These are phyloP conservation scores for Starmera caribaea DNA, from an alignment of 805 yeast species.

Conservation along the genomic window DNA sequence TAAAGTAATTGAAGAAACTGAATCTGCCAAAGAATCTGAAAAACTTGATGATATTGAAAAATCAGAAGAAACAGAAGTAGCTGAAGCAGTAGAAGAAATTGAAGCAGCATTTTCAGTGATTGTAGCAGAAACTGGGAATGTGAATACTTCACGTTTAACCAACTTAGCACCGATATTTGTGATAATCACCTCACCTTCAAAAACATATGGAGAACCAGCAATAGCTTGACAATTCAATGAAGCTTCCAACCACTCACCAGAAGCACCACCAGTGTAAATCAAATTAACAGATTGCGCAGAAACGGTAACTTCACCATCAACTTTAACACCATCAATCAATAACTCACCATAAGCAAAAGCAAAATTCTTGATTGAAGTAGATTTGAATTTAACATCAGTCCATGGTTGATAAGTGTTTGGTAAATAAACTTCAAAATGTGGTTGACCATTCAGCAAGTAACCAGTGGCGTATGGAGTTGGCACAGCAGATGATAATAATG, in stretches of 20 bases:
- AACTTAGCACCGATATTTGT: constrained; percentile 1
- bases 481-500: constrained; percentile 8
- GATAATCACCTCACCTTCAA: neutral
- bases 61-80: too few species aligned
- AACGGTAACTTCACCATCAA: constrained; percentile 2
- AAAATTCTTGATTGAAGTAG: constrained; percentile 8
- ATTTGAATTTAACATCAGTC: constrained; percentile 11
- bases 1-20: too few species aligned
- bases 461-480: constrained; percentile 15
- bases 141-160: neutral
- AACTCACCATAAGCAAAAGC: constrained; percentile 11
- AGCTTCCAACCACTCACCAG: neutral
- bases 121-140: constrained; percentile 3
- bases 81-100: too few species aligned
- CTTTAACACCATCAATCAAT: constrained; percentile 8
- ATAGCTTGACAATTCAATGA: neutral
- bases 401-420: constrained; percentile 16
- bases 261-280: constrained; percentile 6
- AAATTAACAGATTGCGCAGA: constrained; percentile 7
- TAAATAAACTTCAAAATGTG: constrained; percentile 15
- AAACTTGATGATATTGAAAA: too few species aligned
- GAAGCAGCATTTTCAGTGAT: too few species aligned
- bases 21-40: too few species aligned
- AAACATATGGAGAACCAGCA: neutral
- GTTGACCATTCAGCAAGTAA: constrained; percentile 16